These are phyloP conservation scores for Colletotrichum tofieldiae DNA, from an alignment of 2,329 filamentous ascomycete genomes.

Conservation along the genomic window DNA sequence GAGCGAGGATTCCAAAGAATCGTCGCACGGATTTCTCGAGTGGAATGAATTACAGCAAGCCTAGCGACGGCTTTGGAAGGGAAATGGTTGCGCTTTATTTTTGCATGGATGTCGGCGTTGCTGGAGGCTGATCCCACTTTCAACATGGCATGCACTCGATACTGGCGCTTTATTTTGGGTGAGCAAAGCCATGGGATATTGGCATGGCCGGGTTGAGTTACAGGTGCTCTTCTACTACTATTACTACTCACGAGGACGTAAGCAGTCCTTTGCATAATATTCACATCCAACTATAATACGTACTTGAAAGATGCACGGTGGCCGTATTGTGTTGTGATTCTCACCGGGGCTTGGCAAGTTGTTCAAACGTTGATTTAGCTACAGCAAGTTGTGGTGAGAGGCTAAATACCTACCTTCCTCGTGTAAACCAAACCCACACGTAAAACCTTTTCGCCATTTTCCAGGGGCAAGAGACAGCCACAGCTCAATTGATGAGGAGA, in stretches of 20 bases:
- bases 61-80: slow-evolving; percentile 7
- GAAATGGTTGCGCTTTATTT: slow-evolving; percentile 31
- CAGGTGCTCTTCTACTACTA: slow-evolving; percentile 24
- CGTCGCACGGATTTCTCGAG: not conserved
- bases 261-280: slow-evolving; percentile 34
- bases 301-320: too few species aligned
- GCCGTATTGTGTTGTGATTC: not conserved
- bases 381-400: too few species aligned
- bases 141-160: slow-evolving; percentile 41
- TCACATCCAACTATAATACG: not conserved
- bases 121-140: slow-evolving; percentile 42
- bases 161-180: slow-evolving; percentile 31
- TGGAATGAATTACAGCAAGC: slow-evolving; percentile 20
- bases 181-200: slow-evolving; percentile 26
- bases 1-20: slow-evolving; percentile 1
- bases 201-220: slow-evolving; percentile 25
- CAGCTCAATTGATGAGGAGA: too few species aligned
- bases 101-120: slow-evolving; percentile 43
- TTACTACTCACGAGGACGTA: slow-evolving; percentile 13
- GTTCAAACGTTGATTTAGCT: too few species aligned
- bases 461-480: too few species aligned
- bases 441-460: too few species aligned
- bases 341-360: not conserved
- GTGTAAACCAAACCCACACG: too few species aligned
- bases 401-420: too few species aligned